These are phyloP conservation scores for Parachaetomium inaequale DNA, from an alignment of 495 filamentous ascomycete species.

Conservation along the genomic window DNA sequence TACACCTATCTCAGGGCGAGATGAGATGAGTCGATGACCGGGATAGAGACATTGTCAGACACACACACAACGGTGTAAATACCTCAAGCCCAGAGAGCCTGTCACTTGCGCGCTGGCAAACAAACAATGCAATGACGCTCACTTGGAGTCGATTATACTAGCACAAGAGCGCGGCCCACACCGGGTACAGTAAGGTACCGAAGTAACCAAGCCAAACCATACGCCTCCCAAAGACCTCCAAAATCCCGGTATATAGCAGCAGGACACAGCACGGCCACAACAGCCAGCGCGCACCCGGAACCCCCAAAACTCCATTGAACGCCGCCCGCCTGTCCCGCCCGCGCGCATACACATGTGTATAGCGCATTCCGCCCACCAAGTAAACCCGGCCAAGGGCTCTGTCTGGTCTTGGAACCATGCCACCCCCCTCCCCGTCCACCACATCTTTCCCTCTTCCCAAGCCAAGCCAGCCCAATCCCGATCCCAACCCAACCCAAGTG, in stretches of 20 bases:
- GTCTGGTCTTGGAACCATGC: neutral
- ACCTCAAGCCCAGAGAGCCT: no score
- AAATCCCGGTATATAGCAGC: conserved; percentile 3
- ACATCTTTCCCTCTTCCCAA: neutral
- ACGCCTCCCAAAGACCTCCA: neutral
- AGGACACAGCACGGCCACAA: neutral
- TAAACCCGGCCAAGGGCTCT: neutral
- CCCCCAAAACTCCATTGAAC: conserved; percentile 1
- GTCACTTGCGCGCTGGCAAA: no score
- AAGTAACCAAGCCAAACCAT: conserved; percentile 9
- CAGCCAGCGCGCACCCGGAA: neutral
- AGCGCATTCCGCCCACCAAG: neutral
- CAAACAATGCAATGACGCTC: neutral
- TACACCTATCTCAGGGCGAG: no score
- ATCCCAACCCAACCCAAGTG: neutral
- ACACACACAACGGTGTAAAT: no score
- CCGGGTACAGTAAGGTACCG: neutral
- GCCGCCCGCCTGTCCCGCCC: neutral
- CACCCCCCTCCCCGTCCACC: neutral
- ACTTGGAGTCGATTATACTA: conserved; percentile 6
- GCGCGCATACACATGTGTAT: neutral
- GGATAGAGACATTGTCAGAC: no score
- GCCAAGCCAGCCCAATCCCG: neutral
- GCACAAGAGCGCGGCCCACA: neutral
- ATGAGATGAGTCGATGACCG: no score